Base-by-base conservation (phyloP, 192 early-diverging fungal species). In the Thoreauomyces humboldtii region DNA sequence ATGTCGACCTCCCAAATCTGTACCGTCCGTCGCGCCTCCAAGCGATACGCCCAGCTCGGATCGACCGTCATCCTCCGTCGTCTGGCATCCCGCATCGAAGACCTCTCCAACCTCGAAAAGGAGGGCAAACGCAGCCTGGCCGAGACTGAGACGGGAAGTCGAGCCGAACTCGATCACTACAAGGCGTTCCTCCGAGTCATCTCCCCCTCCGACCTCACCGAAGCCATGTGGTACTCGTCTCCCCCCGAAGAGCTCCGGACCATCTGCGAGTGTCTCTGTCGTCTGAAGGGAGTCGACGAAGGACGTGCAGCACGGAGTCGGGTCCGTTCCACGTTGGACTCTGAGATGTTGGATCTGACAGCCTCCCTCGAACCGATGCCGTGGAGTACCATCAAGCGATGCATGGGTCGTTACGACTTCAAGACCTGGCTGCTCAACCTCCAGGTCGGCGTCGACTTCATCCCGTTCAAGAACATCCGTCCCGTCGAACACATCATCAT, bases 261-360 rank as follows among this genome's bases (percentile, higher is more conserved):
- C 22, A 71, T 82, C 19, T 82, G 81, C 65, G 81, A 82, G 67
- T 82, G 81, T 48, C 63, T 82, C 19, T 69, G 65, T 51, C 73
- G 75, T 35, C 69, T 82, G 12, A 59, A 75, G 48, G 78, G 71
- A 0, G 9, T 31, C 24, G 17, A 14, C 31, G 15, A 17, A 46
- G 14, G 19, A 2, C n/a, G n/a, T n/a, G 4, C 44, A 22, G 44
- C 44, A 24, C 4, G 5, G 4, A 24, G 19, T 22, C 19, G 19
- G 5, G 38, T 41, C 38, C 38, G 38, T 9, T 3, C 44, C 25
- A 12, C 44, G 14, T 46, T 46, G 14, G 19, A 6, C n/a, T 3
- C 4, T 24, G 9, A 9, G 38, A 24, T 2, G 25, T 6, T 2
- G 2, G 44, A 46, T 24, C 44, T 46, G 19, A 24, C 44, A n/a